Base-by-base conservation (phyloP, 2,329 filamentous ascomycete species). In the Calcarisporium arbuscula region DNA sequence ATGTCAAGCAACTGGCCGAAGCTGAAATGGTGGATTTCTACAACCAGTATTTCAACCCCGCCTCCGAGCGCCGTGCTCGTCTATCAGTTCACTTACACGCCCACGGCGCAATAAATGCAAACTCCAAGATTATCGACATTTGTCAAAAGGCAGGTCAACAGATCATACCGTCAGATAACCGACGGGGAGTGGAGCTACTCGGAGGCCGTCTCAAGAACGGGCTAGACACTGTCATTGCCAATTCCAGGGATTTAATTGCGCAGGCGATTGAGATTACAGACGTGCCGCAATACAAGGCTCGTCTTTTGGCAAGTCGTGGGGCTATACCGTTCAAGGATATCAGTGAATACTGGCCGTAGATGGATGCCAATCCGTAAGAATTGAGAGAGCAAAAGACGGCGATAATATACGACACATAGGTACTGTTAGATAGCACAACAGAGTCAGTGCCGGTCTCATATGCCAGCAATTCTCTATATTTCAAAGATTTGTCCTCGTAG, bases 271-370 rank as follows among this genome's bases (percentile, higher is more conserved):
- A 81, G 32, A 88, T 96, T 49, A 77, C 76, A 30, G 85, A 94
- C 53, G 81, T 95, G 4, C 72, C 82, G 41, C 72, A 75, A 19
- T 95, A 82, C 72, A 94, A 90, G 68, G 79, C 85, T 1, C 68
- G 76, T 11, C 67, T 95, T 48, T 66, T 74, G 39, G 72, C 86
- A 17, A 90, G 80, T 43, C 70, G 74, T 14, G 89, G 85, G 1
- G 77, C 88, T 2, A 70, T 70, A 42, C 76, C 89, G 0, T 74
- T 85, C 20, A 80, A 74, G 52, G 82, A 92, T 45, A 59, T 95
- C 36, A 81, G 72, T 42, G 84, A 88, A 51, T 96, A 89, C 59
- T 84, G 94, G n/a, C n/a, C n/a, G 55, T 90, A 95, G 40, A 68
- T 81, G 40, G 86, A 85, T 43, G 65, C 85, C 12, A 95, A 95